These are phyloP conservation scores for Schoenoplectus tabernaemontani DNA, from an alignment of 202 grass and related monocot genomes.

Conservation along the genomic window DNA sequence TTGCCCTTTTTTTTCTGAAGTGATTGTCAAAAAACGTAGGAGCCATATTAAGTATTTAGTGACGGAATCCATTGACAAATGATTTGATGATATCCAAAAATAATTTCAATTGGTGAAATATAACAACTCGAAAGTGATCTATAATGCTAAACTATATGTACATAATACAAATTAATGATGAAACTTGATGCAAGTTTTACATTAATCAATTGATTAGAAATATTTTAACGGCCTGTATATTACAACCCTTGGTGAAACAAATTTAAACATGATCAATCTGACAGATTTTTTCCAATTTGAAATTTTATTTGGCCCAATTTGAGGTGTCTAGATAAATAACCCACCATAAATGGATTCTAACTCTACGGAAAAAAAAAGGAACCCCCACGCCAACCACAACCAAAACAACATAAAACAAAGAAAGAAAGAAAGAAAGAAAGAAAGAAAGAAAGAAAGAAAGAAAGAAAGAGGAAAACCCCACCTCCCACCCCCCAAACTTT, in stretches of 20 bases:
- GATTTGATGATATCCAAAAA: background rate
- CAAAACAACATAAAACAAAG: too few relatives aligned
- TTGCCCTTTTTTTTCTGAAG: background rate
- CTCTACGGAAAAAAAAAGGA: too few relatives aligned
- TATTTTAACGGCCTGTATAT: background rate
- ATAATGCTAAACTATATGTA: background rate
- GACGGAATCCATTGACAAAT: background rate
- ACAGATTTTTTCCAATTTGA: background rate
- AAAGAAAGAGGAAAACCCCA: too few relatives aligned
- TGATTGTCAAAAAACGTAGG: background rate
- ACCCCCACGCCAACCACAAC: too few relatives aligned
- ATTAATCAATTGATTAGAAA: background rate
- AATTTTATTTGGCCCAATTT: background rate
- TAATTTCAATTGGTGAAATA: background rate
- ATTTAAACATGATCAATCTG: background rate
- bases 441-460: too few relatives aligned
- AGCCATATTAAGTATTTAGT: background rate
- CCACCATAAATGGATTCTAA: too few relatives aligned
- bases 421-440: too few relatives aligned
- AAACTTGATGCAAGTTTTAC: too few relatives aligned
- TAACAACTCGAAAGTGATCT: background rate
- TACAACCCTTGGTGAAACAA: background rate
- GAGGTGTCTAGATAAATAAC: too few relatives aligned
- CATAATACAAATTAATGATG: background rate
- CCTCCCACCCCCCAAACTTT: too few relatives aligned